These are phyloP conservation scores for Penicillium odoratum DNA, from an alignment of 495 filamentous ascomycete genomes.

Conservation along the genomic window DNA sequence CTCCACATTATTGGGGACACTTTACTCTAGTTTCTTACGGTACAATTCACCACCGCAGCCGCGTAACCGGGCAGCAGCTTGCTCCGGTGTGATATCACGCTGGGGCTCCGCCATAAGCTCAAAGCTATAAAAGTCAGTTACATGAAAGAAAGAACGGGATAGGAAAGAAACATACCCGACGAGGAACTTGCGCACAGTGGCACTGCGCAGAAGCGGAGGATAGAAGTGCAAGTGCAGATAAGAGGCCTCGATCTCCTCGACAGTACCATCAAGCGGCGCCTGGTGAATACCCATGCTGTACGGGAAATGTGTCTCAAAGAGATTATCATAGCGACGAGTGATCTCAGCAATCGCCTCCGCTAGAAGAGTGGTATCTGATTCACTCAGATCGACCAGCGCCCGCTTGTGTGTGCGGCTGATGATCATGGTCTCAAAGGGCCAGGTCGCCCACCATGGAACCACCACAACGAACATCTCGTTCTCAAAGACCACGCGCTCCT, in stretches of 20 bases:
- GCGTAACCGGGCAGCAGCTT: constrained; percentile 78
- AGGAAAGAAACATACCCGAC: constrained; percentile 58
- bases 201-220: constrained; percentile 87
- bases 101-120: constrained; percentile 95
- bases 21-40: constrained; percentile 59
- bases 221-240: constrained; percentile 98
- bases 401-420: constrained; percentile 77
- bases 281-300: constrained; percentile 96
- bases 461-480: constrained; percentile 81
- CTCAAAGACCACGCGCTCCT: constrained; percentile 82
- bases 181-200: constrained; percentile 91
- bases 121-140: constrained; percentile 2
- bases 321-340: constrained; percentile 88
- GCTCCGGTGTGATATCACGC: constrained; percentile 95
- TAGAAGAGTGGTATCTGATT: constrained; percentile 64
- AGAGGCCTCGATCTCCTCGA: constrained; percentile 79
- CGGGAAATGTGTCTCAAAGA: constrained; percentile 95
- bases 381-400: constrained; percentile 75
- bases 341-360: constrained; percentile 84
- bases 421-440: constrained; percentile 97
- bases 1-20: not conserved
- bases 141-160: not conserved
- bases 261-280: constrained; percentile 81
- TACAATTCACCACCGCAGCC: constrained; percentile 80
- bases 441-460: constrained; percentile 95